Percentiles rank a stretch among this genome's conserved stretches.
Conservation (phyloP, 257 asterid species). For the Echium plantagineum region DNA sequence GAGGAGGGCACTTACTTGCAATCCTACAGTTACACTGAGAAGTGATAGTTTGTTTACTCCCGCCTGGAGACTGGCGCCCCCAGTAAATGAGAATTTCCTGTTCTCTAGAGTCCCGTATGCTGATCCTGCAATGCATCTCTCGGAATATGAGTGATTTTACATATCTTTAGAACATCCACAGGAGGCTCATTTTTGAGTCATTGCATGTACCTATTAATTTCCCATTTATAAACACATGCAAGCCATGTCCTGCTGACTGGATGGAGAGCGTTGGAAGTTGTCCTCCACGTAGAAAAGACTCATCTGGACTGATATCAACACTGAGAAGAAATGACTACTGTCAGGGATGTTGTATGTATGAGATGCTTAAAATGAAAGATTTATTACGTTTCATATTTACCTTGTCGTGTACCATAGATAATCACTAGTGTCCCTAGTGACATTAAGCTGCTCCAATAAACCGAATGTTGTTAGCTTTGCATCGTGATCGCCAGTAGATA, state of each 20-base stretch:
- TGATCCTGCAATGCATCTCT: conserved; percentile 45
- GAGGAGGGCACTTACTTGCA: conserved; percentile 43
- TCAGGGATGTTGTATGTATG: not conserved
- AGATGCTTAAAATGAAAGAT: not conserved
- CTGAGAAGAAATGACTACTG: conserved; percentile 27
- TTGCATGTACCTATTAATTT: conserved; percentile 33
- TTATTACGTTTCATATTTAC: conserved; percentile 20
- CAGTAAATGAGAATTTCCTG: conserved; percentile 40
- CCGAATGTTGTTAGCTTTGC: conserved; percentile 50
- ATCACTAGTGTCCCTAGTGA: conserved; percentile 84
- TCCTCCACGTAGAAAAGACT: conserved; percentile 58
- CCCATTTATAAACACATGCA: conserved; percentile 80
- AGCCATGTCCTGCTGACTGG: conserved; percentile 65
- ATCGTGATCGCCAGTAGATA: conserved; percentile 38
- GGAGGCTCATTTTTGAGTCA: conserved; percentile 1
- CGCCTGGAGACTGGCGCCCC: conserved; percentile 50
- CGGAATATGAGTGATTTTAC: not conserved
- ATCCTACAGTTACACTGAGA: conserved; percentile 82
- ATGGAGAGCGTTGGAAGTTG: conserved; percentile 45
- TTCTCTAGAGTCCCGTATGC: conserved; percentile 50
- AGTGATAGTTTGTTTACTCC: conserved; percentile 66
- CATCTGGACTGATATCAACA: conserved; percentile 46
- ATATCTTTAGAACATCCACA: not conserved
- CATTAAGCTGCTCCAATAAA: conserved; percentile 78
- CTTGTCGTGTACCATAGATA: conserved; percentile 94